phyloP scores from a whole-genome alignment of 768 basidiomycete species.

The Naganishia vaughanmartiniae region DNA sequence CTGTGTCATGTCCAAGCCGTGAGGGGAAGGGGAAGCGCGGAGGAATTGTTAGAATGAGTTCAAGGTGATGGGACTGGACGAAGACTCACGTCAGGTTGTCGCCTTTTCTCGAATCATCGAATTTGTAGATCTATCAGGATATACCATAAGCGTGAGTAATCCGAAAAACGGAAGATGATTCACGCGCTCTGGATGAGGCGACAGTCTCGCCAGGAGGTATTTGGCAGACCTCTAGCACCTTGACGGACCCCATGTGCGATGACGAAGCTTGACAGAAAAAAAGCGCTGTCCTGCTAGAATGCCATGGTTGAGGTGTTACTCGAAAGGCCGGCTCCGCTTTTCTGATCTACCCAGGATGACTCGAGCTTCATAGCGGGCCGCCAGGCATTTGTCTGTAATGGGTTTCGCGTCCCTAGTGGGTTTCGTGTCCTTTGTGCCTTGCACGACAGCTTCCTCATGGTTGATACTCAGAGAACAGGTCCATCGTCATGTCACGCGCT shows the following conservation, averaged over 20 bases:
- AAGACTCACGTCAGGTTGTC: constrained; percentile 72
- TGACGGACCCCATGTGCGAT: no score
- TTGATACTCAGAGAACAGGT: no score
- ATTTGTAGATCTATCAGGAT: constrained; percentile 79
- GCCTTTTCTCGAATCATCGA: constrained; percentile 72
- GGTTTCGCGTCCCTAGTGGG: no score
- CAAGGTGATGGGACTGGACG: not conserved
- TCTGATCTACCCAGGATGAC: no score
- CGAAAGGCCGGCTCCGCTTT: no score
- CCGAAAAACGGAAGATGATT: no score
- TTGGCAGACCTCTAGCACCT: not conserved
- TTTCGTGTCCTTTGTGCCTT: no score
- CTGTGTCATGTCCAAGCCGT: constrained; percentile 53
- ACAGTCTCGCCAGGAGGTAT: not conserved
- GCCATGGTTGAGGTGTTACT: no score
- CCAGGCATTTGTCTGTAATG: no score
- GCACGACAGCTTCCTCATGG: no score
- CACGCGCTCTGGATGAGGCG: not conserved
- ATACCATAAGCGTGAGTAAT: not conserved
- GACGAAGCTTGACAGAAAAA: not conserved
- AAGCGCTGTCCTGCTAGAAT: not conserved
- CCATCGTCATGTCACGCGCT: no score
- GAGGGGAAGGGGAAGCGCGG: constrained; percentile 24
- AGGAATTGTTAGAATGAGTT: not conserved
- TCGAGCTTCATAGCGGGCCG: no score